These are phyloP conservation scores for Bathelium albidoporum DNA, from an alignment of 495 filamentous ascomycete genomes.

Conservation along the genomic window DNA sequence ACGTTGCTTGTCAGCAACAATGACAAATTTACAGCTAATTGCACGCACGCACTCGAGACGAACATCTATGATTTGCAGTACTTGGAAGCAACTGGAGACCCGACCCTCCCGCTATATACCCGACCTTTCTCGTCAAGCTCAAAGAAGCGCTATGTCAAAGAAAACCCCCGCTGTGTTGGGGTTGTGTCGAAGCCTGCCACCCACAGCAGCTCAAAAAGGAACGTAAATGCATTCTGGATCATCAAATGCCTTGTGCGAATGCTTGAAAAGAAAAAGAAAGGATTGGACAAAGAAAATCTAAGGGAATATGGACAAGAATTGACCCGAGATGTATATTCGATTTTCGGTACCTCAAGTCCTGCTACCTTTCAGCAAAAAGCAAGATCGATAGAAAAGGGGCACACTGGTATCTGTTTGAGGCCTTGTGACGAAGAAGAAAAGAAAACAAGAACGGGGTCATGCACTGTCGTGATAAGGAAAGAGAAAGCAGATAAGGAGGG, in stretches of 20 bases:
- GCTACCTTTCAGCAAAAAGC: neutral
- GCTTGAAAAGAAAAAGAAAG: neutral
- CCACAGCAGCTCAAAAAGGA: neutral
- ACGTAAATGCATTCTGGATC: neutral
- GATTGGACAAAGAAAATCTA: too few relatives aligned
- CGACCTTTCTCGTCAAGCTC: neutral
- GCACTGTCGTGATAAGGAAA: constrained; percentile 1
- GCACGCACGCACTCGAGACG: neutral
- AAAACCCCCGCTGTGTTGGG: too few relatives aligned
- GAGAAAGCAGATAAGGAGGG: neutral
- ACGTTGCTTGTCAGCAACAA: neutral
- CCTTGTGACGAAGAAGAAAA: too few relatives aligned
- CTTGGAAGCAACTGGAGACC: neutral
- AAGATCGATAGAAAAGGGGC: neutral
- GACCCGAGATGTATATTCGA: neutral
- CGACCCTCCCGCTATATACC: neutral
- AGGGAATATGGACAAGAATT: neutral
- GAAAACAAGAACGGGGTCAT: neutral
- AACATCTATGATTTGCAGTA: neutral
- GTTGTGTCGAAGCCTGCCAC: too few relatives aligned
- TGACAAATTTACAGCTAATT: neutral
- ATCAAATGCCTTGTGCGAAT: neutral
- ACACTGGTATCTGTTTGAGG: too few relatives aligned
- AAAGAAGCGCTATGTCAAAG: too few relatives aligned
- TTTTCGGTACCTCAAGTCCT: neutral